Base-by-base conservation (phyloP, 1,284 basidiomycete genomes). In the Stygiomarasmius scandens region DNA sequence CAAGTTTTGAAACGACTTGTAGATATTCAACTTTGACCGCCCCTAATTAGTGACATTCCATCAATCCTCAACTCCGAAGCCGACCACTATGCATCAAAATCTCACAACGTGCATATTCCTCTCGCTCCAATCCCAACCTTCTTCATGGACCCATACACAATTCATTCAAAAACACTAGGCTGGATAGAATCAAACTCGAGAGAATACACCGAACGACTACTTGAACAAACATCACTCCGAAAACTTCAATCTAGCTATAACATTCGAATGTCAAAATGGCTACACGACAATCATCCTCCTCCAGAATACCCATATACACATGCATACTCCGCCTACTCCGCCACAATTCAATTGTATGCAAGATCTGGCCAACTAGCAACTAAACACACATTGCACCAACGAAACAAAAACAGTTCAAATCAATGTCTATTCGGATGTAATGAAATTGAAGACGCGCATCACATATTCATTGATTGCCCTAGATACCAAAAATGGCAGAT, bases 271-370 rank as follows among this genome's bases (percentile, higher is more conserved):
- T 20, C 32, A 2, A 5, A 27, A 6, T 25, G 10, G 4, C 22
- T 62, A 1, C 54, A 60, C 24, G 55, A 60, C 22, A 29, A 3
- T 12, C 32, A 41, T 20, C 27, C 58, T 3, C 56, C 60, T 2
- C 61, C 62, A 1, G 43, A 38, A 4, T 57, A 58, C 49, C 58
- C 59, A 4, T 61, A 65, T 52, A 45, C 52, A 5, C 47, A 45
- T 24, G 58, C 62, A 8, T 55, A 36, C 29, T 59, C 60, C 2
- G 53, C 61, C 0, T 59, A 59, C 49, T 57, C 50, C 1, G 50
- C 55, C 2, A 24, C 32, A 5, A 36, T 57, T 9, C 55, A 57
- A 23, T 16, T 57, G 8, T 57, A 57, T 19, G 55, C 55, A 12
- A 6, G 55, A 12, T 47, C 43, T 5, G 49, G 55, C 2, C 55